Conservation (phyloP, 768 basidiomycete genomes). For the Pisolithus tinctorius region DNA sequence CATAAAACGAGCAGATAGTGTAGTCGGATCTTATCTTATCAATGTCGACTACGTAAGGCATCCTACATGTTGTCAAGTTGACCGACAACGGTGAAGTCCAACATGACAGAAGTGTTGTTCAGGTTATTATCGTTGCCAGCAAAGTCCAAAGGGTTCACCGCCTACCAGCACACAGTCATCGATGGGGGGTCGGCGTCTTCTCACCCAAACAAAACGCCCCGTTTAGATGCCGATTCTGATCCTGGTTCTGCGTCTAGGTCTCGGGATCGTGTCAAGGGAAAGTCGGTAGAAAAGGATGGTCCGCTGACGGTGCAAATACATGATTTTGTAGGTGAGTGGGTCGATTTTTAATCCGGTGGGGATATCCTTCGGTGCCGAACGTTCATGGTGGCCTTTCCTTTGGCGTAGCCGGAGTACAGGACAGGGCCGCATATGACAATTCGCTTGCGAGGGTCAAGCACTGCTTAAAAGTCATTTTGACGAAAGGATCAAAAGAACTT, state of each 20-base stretch:
- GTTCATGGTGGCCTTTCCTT: background rate
- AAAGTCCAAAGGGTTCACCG: slow-evolving; percentile 45
- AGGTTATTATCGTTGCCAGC: slow-evolving; percentile 41
- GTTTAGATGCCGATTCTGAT: slow-evolving; percentile 61
- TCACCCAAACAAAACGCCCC: slow-evolving; percentile 62
- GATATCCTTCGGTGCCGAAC: background rate
- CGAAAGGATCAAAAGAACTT: slow-evolving; percentile 24
- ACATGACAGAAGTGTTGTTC: slow-evolving; percentile 34
- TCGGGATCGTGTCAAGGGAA: slow-evolving; percentile 23
- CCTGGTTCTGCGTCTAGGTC: slow-evolving; percentile 59
- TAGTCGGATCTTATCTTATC: background rate
- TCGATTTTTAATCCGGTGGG: too few species aligned
- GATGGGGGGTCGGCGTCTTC: slow-evolving; percentile 44
- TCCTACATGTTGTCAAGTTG: background rate
- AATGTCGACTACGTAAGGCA: background rate
- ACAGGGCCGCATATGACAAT: slow-evolving; percentile 3
- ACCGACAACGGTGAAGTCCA: background rate
- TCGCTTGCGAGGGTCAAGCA: slow-evolving; percentile 26
- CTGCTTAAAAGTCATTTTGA: slow-evolving; percentile 37
- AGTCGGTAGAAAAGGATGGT: slow-evolving; percentile 22
- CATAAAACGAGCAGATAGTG: too few species aligned
- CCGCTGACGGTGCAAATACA: slow-evolving; percentile 44
- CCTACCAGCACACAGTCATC: slow-evolving; percentile 32
- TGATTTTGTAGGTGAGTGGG: slow-evolving; percentile 33
- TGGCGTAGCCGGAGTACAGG: slow-evolving; percentile 8